phyloP scores from a whole-genome alignment of 257 asterid species.

The Salvia rosmarinus region DNA sequence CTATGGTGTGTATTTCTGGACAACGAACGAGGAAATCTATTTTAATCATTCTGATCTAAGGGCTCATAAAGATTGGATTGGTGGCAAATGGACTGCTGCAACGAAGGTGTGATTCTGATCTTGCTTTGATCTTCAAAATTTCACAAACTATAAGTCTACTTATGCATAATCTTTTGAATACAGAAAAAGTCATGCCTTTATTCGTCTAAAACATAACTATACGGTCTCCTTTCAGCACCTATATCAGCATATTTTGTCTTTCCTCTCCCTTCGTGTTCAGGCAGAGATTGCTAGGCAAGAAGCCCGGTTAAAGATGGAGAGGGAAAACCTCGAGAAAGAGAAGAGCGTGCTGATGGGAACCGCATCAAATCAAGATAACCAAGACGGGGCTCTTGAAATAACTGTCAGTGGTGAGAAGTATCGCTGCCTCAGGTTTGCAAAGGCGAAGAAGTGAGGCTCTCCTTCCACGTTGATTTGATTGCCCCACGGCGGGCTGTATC shows the following conservation, averaged over 20 bases:
- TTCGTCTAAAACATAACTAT: neutral
- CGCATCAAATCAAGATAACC: slow-evolving; percentile 97
- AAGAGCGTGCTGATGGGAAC: slow-evolving; percentile 98
- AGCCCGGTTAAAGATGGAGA: slow-evolving; percentile 89
- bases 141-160: too few relatives aligned
- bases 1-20: slow-evolving; percentile 59
- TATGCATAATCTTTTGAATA: slow-evolving; percentile 27
- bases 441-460: slow-evolving; percentile 85
- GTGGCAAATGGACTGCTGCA: slow-evolving; percentile 60
- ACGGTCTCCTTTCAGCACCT: neutral
- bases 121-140: too few relatives aligned
- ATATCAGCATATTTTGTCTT: neutral
- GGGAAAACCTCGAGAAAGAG: slow-evolving; percentile 96
- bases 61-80: slow-evolving; percentile 70
- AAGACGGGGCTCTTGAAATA: slow-evolving; percentile 98
- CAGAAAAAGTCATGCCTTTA: slow-evolving; percentile 43
- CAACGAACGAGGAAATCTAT: slow-evolving; percentile 53
- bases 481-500: neutral
- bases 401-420: slow-evolving; percentile 97
- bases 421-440: slow-evolving; percentile 92
- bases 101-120: slow-evolving; percentile 45
- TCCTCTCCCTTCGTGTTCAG: slow-evolving; percentile 40
- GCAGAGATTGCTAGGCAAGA: slow-evolving; percentile 97
- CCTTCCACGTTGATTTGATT: neutral
- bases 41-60: slow-evolving; percentile 52